Evolutionary conservation across 257 asterid species (phyloP), one percentile per base, ranked within the genome.

Genomic region (Ocimum tenuiflorum): DNA sequence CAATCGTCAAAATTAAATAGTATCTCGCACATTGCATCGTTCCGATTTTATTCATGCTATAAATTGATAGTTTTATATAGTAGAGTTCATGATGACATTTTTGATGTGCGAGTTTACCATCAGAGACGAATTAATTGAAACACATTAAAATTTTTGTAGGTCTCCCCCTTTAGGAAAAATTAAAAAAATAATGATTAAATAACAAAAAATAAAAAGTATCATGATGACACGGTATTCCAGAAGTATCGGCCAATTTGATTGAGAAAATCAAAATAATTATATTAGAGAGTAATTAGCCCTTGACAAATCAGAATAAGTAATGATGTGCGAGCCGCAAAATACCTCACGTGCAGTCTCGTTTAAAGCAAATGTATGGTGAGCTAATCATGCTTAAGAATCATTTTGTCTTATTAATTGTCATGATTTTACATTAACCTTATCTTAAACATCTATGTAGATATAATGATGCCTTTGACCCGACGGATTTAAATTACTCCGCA

Each of bases 401-500:
- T 82, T 51, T 45, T 78, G 80, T 69, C 71, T 35, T 6, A 48
- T 39, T 48, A 54, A 62, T 75, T 9, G 68, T 76, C 72, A 68
- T 73, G 77, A 65, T 79, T 75, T 43, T 49, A 42, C 63, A 61
- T 60, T 12, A 82, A 53, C 53, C 78, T 73, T 79, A 85, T 79
- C 84, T 45, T 75, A 75, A 73, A 60, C 78, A 65, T 60, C 56
- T 62, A 43, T 23, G 54, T 82, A n/a, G n/a, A n/a, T n/a, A n/a
- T n/a, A 73, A 82, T 78, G 62, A 70, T 80, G 80, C 57, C 77
- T 63, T 77, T 80, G 83, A 82, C 88, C 74, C 2, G 24, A 24
- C 29, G 4, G 45, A 39, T 7, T 38, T 24, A 24, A 24, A 24
- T 24, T 24, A 24, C 31, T 24, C 4, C 4, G 1, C 4, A 1